Conservation (phyloP, 306 rosid genomes). For the Albizia julibrissin region DNA sequence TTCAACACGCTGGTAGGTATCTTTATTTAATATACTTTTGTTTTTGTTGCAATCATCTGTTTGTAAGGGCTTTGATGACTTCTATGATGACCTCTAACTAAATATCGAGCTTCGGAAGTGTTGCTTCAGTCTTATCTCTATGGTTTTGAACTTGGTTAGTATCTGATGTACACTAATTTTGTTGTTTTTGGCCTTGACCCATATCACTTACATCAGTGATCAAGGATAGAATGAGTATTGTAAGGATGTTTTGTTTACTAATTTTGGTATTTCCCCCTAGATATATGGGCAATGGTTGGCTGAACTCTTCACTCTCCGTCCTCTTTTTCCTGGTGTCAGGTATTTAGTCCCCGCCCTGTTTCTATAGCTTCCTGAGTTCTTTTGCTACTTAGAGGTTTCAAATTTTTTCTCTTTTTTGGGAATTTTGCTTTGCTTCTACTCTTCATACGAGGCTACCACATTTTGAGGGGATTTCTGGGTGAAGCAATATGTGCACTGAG, state of each 20-base stretch:
- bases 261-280: constrained; percentile 38
- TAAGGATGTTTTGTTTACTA: constrained; percentile 11
- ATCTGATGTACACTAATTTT: constrained; percentile 5
- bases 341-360: constrained; percentile 16
- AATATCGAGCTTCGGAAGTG: constrained; percentile 99
- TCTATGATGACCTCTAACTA: constrained; percentile 34
- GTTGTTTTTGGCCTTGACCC: constrained; percentile 2
- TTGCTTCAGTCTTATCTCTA: constrained; percentile 89
- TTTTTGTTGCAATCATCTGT: not conserved
- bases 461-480: constrained; percentile 1
- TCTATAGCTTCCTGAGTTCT: not conserved
- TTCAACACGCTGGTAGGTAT: constrained; percentile 87
- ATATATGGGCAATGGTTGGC: constrained; percentile 99
- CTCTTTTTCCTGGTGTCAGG: constrained; percentile 94
- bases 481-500: not conserved
- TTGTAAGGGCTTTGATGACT: not conserved
- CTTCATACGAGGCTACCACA: not conserved
- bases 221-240: constrained; percentile 11
- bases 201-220: not conserved
- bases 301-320: constrained; percentile 87
- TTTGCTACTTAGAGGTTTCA: not conserved
- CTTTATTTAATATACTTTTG: not conserved
- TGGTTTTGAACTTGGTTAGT: constrained; percentile 91
- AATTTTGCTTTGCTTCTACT: not conserved
- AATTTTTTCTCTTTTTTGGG: not conserved